Evolutionary conservation across 176 grass and related monocot genomes (phyloP).

Genomic region (Leersia perrieri): DNA sequence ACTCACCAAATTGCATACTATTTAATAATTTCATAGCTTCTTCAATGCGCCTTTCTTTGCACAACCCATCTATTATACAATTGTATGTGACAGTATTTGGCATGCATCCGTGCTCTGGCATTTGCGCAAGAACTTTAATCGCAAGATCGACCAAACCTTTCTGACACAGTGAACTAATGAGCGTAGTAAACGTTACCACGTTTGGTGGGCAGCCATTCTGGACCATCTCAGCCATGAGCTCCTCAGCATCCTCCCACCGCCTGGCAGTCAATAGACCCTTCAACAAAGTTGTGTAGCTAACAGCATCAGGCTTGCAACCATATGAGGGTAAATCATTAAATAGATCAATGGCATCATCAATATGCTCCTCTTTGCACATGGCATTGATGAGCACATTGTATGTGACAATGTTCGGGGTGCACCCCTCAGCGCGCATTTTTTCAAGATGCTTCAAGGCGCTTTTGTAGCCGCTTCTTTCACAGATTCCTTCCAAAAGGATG

Average conservation of each 20-base stretch:
- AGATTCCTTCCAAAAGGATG: conserved; percentile 31
- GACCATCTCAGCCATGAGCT: conserved; percentile 35
- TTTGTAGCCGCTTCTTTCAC: conserved; percentile 28
- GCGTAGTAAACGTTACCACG: conserved; percentile 42
- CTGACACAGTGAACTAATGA: conserved; percentile 39
- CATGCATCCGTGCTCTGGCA: conserved; percentile 47
- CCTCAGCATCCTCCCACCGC: conserved; percentile 45
- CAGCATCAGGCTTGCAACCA: conserved; percentile 38
- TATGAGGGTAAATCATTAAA: conserved; percentile 24
- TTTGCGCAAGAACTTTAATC: conserved; percentile 48
- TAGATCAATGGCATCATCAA: conserved; percentile 32
- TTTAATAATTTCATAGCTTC: conserved; percentile 43
- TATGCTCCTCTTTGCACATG: conserved; percentile 39
- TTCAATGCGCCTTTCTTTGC: conserved; percentile 43
- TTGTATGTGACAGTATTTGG: conserved; percentile 54
- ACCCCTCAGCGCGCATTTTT: conserved; percentile 35
- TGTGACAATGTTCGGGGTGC: conserved; percentile 29
- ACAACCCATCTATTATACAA: conserved; percentile 52
- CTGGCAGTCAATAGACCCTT: conserved; percentile 33
- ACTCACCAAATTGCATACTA: conserved; percentile 31
- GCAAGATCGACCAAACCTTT: conserved; percentile 36
- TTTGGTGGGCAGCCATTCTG: conserved; percentile 27
- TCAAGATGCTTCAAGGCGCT: conserved; percentile 37
- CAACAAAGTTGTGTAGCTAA: conserved; percentile 33
- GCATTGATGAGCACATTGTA: conserved; percentile 42